phyloP scores from a whole-genome alignment of 2,329 filamentous ascomycete species.

The Microsporum audouinii region DNA sequence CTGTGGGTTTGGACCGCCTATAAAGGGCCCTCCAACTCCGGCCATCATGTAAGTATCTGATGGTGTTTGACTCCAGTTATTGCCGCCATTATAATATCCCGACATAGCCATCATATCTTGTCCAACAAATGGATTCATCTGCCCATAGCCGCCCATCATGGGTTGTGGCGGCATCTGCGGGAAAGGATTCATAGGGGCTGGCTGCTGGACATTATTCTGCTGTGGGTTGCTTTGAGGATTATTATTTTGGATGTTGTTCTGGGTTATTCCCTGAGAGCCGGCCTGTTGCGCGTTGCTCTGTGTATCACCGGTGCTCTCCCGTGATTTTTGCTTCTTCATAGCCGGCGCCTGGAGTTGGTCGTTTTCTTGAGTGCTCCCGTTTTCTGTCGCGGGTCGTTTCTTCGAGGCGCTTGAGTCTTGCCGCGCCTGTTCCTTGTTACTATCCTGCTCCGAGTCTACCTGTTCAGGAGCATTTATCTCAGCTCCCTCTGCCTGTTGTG shows the following conservation, averaged over 20 bases:
- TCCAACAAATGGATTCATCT: neutral
- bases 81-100: neutral
- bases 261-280: neutral
- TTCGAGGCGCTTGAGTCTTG: slow-evolving; percentile 40
- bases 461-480: slow-evolving; percentile 11
- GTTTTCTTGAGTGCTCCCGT: slow-evolving; percentile 47
- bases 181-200: neutral
- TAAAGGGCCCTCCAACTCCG: neutral
- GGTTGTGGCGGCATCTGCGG: neutral
- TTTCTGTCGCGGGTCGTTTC: slow-evolving; percentile 73
- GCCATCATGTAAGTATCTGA: neutral
- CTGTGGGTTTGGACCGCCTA: neutral
- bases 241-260: neutral
- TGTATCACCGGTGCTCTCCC: slow-evolving; percentile 21
- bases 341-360: slow-evolving; percentile 28
- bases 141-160: neutral
- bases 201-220: neutral
- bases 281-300: neutral
- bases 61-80: neutral
- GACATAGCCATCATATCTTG: neutral
- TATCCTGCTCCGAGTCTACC: neutral
- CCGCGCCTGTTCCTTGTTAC: slow-evolving; percentile 13
- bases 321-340: slow-evolving; percentile 36
- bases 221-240: neutral
- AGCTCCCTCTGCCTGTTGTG: slow-evolving; percentile 32